Base-by-base conservation (phyloP, 768 basidiomycete genomes). In the Lentinula raphanica region DNA sequence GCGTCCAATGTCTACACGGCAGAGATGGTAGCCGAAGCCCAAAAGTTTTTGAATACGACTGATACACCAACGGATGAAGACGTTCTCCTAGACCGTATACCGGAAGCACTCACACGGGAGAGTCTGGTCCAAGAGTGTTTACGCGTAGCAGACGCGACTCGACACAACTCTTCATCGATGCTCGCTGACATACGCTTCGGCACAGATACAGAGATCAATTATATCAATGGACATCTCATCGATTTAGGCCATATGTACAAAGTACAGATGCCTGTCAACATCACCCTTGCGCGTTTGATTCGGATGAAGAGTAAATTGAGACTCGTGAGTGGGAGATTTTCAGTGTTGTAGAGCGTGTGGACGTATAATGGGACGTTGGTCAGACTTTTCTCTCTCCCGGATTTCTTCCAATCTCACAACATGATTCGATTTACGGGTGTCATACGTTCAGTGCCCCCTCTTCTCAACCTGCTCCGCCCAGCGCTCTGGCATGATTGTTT, bases 211-310 rank as follows among this genome's bases (percentile, higher is more conserved):
- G 94, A 98, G 73, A 80, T 98, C 23, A 82, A 88, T 17, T 90
- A 75, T 64, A 76, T 97, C 64, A 94, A 91, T 59, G 94, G 95
- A 4, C 92, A 94, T 68, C 69, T 98, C 49, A 66, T 85, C 28
- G 71, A 74, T 7, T 71, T 93, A 7, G 95, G 88, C 25, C 63
- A 71, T 48, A 69, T 75, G 38, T 80, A 87, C 63, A 72, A 74
- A 5, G 73, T 94, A 29, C 69, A 72, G 17, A 88, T 86, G 66
- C 83, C 84, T 5, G 75, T 79, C 25, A 89, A 77, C 57, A 68
- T 76, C 1, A 72, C 76, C n/a, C 73, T 92, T 48, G 66, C 78
- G 36, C 74, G 84, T 53, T 73, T 91, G 61, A 72, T 90, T 60
- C 80, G 80, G 64, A 74, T 88, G 77, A 82, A 86, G 53, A 69